Evolutionary conservation across 129 eudicot genomes (phyloP).

Genomic region (Solidago caesia): DNA sequence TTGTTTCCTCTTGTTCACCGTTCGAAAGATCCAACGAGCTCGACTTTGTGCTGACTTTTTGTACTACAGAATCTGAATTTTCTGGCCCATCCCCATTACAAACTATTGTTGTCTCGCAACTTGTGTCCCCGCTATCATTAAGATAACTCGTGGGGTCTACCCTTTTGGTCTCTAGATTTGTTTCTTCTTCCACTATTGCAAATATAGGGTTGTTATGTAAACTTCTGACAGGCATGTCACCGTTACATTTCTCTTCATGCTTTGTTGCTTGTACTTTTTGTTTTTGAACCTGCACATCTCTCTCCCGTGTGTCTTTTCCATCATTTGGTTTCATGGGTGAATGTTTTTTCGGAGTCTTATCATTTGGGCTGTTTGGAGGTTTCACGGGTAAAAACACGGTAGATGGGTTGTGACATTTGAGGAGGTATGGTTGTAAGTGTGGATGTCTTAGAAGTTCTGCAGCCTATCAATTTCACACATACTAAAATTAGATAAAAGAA

Average conservation of each 20-base stretch:
- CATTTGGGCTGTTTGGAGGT: slow-evolving; percentile 70
- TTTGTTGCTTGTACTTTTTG: slow-evolving; percentile 36
- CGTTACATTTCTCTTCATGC: slow-evolving; percentile 29
- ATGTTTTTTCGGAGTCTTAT: slow-evolving; percentile 44
- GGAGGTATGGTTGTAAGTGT: slow-evolving; percentile 84
- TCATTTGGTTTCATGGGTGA: slow-evolving; percentile 46
- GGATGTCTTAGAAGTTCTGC: slow-evolving; percentile 93
- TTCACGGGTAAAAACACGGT: slow-evolving; percentile 84
- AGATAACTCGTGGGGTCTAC: slow-evolving; percentile 94
- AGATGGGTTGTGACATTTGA: slow-evolving; percentile 62
- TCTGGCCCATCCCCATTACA: slow-evolving; percentile 50
- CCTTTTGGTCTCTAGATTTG: slow-evolving; percentile 79
- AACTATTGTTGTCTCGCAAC: slow-evolving; percentile 46
- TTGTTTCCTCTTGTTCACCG: slow-evolving; percentile 47
- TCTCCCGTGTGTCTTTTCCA: slow-evolving; percentile 40
- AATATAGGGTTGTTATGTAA: slow-evolving; percentile 41
- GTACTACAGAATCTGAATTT: slow-evolving; percentile 35
- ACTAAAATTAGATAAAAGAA: slow-evolving; percentile 24
- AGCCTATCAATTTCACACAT: slow-evolving; percentile 49
- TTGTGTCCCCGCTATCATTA: slow-evolving; percentile 60
- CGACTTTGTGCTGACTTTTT: slow-evolving; percentile 46
- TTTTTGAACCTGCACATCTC: slow-evolving; percentile 45
- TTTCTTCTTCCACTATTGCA: slow-evolving; percentile 37
- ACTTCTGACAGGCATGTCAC: slow-evolving; percentile 33
- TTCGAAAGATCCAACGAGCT: slow-evolving; percentile 36